Evolutionary conservation across 2,329 filamentous ascomycete genomes (phyloP).

Genomic region (Talaromyces pinophilus): DNA sequence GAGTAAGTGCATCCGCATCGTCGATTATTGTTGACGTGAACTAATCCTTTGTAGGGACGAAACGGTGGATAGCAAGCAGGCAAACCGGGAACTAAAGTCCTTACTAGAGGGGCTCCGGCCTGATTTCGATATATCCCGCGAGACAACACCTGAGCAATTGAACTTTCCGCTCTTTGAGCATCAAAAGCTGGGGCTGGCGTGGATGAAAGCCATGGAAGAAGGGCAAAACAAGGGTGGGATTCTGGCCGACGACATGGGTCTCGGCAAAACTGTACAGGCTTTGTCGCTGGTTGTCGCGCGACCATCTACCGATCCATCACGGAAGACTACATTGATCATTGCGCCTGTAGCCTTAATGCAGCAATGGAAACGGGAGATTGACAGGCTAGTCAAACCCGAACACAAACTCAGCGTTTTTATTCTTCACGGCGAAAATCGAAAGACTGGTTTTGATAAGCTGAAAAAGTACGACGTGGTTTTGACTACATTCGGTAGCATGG

Average conservation of each 20-base stretch:
- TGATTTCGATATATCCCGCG: constrained; percentile 66
- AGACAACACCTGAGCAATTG: constrained; percentile 69
- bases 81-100: constrained; percentile 67
- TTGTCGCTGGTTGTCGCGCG: constrained; percentile 73
- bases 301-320: constrained; percentile 59
- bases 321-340: constrained; percentile 78
- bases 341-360: constrained; percentile 76
- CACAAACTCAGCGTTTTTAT: constrained; percentile 66
- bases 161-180: constrained; percentile 73
- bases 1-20: constrained; percentile 1
- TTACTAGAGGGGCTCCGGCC: constrained; percentile 72
- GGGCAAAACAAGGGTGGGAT: constrained; percentile 73
- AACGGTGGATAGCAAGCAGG: constrained; percentile 51
- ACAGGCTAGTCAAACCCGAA: constrained; percentile 63
- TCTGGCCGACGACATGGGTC: constrained; percentile 77
- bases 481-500: constrained; percentile 75
- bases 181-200: constrained; percentile 74
- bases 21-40: background rate
- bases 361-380: constrained; percentile 83
- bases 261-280: constrained; percentile 82
- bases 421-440: constrained; percentile 65
- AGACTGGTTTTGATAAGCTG: constrained; percentile 60
- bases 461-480: constrained; percentile 71
- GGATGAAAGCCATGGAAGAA: constrained; percentile 74
- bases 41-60: constrained; percentile 27